Evolutionary conservation across 805 yeast species (phyloP).

Genomic region (Yamadazyma takamatsuzukensis): DNA sequence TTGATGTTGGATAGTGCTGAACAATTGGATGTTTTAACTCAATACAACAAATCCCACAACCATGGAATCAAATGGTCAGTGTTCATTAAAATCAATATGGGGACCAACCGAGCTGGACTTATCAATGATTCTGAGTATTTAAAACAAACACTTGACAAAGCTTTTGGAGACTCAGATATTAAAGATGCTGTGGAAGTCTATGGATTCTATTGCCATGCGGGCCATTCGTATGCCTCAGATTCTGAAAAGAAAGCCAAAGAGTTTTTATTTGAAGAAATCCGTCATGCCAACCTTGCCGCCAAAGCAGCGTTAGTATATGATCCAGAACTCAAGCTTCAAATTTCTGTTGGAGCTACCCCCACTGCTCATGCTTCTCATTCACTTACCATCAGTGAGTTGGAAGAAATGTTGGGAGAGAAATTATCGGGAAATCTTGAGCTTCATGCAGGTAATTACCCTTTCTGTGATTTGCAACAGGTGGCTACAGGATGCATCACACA

Average conservation of each 20-base stretch:
- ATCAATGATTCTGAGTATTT: conserved; percentile 30
- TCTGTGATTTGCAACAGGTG: conserved; percentile 75
- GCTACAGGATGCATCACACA: conserved; percentile 60
- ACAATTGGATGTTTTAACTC: conserved; percentile 49
- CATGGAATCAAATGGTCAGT: conserved; percentile 50
- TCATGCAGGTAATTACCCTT: conserved; percentile 79
- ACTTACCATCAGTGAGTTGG: conserved; percentile 19
- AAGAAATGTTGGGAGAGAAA: conserved; percentile 14
- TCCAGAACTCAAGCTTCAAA: conserved; percentile 35
- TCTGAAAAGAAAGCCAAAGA: conserved; percentile 44
- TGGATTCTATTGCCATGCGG: conserved; percentile 80
- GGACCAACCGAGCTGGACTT: conserved; percentile 68
- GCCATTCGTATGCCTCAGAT: conserved; percentile 61
- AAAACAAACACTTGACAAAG: conserved; percentile 27
- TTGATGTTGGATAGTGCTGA: conserved; percentile 59
- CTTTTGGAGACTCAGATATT: conserved; percentile 20
- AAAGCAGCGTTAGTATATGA: conserved; percentile 30
- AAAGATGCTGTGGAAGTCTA: conserved; percentile 40
- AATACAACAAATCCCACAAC: conserved; percentile 26
- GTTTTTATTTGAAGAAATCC: conserved; percentile 53
- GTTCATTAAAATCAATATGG: conserved; percentile 68
- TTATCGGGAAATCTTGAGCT: conserved; percentile 52
- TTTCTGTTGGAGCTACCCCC: conserved; percentile 83
- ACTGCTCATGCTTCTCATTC: conserved; percentile 59
- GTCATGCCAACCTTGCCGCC: conserved; percentile 54